A percentile compares a stretch with the other conserved stretches of the same genome.
Conservation (phyloP, 1,284 basidiomycete genomes). For the Microstroma glucosiphilum region DNA sequence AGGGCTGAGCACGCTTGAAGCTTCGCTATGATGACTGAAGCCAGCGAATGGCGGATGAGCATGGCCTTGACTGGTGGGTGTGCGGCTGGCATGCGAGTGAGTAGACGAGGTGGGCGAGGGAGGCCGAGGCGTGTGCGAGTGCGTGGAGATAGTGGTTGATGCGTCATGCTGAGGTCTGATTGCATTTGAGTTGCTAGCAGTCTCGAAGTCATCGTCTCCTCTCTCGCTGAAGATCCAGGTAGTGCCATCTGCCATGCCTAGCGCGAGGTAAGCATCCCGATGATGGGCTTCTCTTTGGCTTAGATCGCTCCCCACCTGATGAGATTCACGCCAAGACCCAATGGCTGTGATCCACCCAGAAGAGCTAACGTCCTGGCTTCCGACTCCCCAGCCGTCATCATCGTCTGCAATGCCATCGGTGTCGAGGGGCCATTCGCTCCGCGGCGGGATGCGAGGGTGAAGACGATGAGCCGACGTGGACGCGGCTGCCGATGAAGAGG, state of each 20-base stretch:
- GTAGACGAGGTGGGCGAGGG: background rate
- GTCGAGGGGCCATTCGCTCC: background rate
- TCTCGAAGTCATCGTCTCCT: background rate
- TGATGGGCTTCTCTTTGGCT: background rate
- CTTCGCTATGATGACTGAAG: background rate
- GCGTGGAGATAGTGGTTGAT: too few species aligned
- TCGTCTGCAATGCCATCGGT: background rate
- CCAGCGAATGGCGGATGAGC: background rate
- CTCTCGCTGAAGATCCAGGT: background rate
- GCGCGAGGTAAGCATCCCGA: background rate
- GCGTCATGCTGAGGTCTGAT: too few species aligned
- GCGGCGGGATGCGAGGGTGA: background rate
- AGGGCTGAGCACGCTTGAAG: background rate
- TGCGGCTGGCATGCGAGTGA: background rate
- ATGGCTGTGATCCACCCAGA: slow-evolving; percentile 2
- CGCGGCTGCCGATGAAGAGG: too few species aligned
- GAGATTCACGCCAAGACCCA: background rate
- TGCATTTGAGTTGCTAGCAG: too few species aligned
- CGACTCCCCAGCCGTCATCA: background rate
- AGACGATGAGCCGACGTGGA: too few species aligned
- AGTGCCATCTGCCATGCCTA: slow-evolving; percentile 1
- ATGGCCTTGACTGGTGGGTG: background rate
- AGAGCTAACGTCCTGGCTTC: background rate
- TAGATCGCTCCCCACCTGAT: too few species aligned
- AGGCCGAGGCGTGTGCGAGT: background rate